Conservation (phyloP, 1,284 basidiomycete genomes). For the Papiliotrema fonsecae region DNA sequence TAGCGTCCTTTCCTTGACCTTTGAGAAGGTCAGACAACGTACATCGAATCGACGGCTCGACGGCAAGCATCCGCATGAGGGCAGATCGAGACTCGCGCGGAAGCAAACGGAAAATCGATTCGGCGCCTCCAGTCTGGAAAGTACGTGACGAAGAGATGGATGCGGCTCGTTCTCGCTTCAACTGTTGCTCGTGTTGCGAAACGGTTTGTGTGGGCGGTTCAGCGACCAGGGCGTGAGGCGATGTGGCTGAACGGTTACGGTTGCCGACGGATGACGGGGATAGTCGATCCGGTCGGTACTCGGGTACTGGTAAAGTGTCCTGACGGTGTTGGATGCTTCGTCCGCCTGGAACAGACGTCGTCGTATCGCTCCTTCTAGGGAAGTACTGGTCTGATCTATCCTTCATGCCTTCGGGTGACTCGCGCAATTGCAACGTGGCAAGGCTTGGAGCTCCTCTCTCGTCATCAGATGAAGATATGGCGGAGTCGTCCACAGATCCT, state of each 20-base stretch:
- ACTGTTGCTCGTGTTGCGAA: slow-evolving; percentile 34
- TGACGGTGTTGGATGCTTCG: slow-evolving; percentile 18
- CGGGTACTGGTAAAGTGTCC: slow-evolving; percentile 11
- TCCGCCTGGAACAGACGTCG: slow-evolving; percentile 55
- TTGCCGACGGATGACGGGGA: not conserved
- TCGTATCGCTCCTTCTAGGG: slow-evolving; percentile 64
- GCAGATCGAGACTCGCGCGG: slow-evolving; percentile 86
- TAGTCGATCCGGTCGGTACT: not conserved
- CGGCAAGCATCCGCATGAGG: slow-evolving; percentile 86
- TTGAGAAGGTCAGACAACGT: slow-evolving; percentile 89
- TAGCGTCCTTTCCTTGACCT: slow-evolving; percentile 66
- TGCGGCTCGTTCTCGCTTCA: slow-evolving; percentile 38
- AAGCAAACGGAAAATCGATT: slow-evolving; percentile 94
- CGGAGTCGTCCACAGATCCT: slow-evolving; percentile 2
- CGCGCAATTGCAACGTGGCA: slow-evolving; percentile 23
- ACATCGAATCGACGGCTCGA: slow-evolving; percentile 83
- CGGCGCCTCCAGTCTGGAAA: slow-evolving; percentile 78
- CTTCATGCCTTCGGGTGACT: slow-evolving; percentile 38
- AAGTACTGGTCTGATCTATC: slow-evolving; percentile 64
- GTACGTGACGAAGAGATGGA: slow-evolving; percentile 51
- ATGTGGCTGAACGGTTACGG: slow-evolving; percentile 7
- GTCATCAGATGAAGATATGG: slow-evolving; percentile 22
- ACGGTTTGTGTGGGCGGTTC: slow-evolving; percentile 4
- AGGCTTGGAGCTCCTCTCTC: slow-evolving; percentile 11
- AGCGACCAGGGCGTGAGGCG: slow-evolving; percentile 8